Percentiles rank a stretch among this genome's conserved stretches.
These are phyloP conservation scores for Paecilomyces sp. DNA, from an alignment of 2,329 filamentous ascomycete genomes.

Conservation along the genomic window DNA sequence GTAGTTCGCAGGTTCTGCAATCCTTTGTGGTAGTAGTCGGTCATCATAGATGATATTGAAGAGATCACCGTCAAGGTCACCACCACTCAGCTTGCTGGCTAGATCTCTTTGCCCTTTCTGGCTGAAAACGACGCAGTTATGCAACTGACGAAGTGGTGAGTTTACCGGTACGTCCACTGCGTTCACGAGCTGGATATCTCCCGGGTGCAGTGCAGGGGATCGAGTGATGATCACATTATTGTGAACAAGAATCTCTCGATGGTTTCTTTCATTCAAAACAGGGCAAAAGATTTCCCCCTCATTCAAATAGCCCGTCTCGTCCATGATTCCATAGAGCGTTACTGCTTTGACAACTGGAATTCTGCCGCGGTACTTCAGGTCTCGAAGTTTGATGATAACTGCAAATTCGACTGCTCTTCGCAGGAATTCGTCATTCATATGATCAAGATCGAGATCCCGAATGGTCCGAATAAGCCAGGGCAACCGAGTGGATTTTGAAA, in stretches of 20 bases:
- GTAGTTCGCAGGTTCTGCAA: slow-evolving; percentile 62
- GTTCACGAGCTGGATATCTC: slow-evolving; percentile 63
- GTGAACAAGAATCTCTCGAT: slow-evolving; percentile 25
- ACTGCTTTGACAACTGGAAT: slow-evolving; percentile 64
- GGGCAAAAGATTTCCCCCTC: slow-evolving; percentile 64
- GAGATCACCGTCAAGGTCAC: slow-evolving; percentile 76
- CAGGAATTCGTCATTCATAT: slow-evolving; percentile 62
- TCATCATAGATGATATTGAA: slow-evolving; percentile 74
- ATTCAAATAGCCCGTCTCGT: slow-evolving; percentile 63
- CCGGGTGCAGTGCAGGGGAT: slow-evolving; percentile 75
- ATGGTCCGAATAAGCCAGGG: slow-evolving; percentile 55
- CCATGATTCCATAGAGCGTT: slow-evolving; percentile 78
- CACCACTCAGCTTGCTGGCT: slow-evolving; percentile 70
- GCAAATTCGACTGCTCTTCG: slow-evolving; percentile 63
- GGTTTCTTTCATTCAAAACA: slow-evolving; percentile 37
- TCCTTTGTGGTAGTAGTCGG: slow-evolving; percentile 37
- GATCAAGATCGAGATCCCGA: slow-evolving; percentile 53
- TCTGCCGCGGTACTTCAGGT: slow-evolving; percentile 70
- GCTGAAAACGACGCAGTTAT: slow-evolving; percentile 75
- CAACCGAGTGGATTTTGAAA: slow-evolving; percentile 56
- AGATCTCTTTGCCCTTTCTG: slow-evolving; percentile 64
- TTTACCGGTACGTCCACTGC: slow-evolving; percentile 52
- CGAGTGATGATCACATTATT: slow-evolving; percentile 58
- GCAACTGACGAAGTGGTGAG: slow-evolving; percentile 55
- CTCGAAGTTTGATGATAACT: slow-evolving; percentile 62